Conservation (phyloP, 2,329 filamentous ascomycete species). For the Diaporthe sp. region DNA sequence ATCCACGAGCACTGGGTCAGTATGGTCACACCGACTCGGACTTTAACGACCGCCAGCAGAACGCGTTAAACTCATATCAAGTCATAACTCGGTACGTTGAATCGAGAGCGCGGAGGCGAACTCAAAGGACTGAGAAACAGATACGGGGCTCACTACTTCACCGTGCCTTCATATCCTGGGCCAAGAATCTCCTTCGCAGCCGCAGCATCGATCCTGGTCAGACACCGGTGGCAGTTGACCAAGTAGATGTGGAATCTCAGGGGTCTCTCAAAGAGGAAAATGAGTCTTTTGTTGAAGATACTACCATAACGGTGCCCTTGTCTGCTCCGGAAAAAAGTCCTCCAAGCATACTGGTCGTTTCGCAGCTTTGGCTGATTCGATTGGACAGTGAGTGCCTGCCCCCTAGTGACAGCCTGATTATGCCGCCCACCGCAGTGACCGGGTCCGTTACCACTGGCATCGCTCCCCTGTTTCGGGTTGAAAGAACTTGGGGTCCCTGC, state of each 20-base stretch:
- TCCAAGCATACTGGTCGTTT: constrained; percentile 11
- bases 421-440: not conserved
- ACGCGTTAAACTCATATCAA: not conserved
- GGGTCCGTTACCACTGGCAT: not conserved
- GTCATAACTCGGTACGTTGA: not conserved
- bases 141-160: not conserved
- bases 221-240: not conserved
- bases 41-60: not conserved
- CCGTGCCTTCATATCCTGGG: not conserved
- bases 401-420: not conserved
- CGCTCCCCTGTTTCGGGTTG: not conserved
- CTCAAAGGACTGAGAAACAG: not conserved
- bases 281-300: not conserved
- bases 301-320: not conserved
- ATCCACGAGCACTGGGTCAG: not conserved
- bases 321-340: not conserved
- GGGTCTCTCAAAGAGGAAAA: not conserved
- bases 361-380: constrained; percentile 15
- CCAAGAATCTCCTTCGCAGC: not conserved
- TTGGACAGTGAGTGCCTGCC: not conserved
- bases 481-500: not conserved
- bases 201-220: not conserved
- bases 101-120: not conserved
- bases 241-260: not conserved
- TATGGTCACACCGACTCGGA: not conserved